A percentile compares a stretch with the other conserved stretches of the same genome.
phyloP scores from a whole-genome alignment of 2,329 filamentous ascomycete species.

The Epichloe uncinata region DNA sequence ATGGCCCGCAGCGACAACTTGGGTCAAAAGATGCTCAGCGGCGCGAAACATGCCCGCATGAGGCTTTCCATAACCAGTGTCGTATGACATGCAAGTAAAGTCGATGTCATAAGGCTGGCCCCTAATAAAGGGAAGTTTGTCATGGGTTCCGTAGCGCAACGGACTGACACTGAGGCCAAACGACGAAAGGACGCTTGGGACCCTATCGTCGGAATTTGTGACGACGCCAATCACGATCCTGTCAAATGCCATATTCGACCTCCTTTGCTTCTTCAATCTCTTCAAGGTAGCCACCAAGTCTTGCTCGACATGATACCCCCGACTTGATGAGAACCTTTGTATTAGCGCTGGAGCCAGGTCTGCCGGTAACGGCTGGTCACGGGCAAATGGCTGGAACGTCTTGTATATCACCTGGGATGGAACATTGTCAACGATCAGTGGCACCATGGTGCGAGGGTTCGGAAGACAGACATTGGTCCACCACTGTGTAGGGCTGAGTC shows the following conservation, averaged over 20 bases:
- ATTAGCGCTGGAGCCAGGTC: conserved; percentile 35
- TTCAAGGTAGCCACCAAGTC: conserved; percentile 32
- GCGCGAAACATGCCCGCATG: conserved; percentile 40
- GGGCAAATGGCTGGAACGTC: conserved; percentile 34
- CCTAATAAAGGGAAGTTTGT: background rate
- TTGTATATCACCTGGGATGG: conserved; percentile 34
- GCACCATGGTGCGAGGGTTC: background rate
- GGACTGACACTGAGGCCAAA: conserved; percentile 36
- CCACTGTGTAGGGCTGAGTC: conserved; percentile 40
- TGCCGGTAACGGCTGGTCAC: conserved; percentile 23
- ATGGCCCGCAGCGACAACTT: conserved; percentile 14
- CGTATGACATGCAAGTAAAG: conserved; percentile 42
- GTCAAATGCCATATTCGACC: conserved; percentile 14
- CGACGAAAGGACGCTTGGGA: conserved; percentile 37
- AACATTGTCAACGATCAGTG: background rate
- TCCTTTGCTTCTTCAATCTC: conserved; percentile 21
- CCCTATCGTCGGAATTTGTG: conserved; percentile 51
- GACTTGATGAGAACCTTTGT: conserved; percentile 36
- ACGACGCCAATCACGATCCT: conserved; percentile 40
- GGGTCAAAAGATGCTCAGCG: conserved; percentile 30
- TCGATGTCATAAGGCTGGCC: conserved; percentile 26
- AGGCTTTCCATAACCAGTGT: conserved; percentile 48
- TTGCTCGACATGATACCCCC: conserved; percentile 37
- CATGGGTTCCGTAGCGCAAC: conserved; percentile 14
- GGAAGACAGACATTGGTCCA: conserved; percentile 39